These are phyloP conservation scores for Emergomyces africanus DNA, from an alignment of 2,329 filamentous ascomycete species.

Conservation along the genomic window DNA sequence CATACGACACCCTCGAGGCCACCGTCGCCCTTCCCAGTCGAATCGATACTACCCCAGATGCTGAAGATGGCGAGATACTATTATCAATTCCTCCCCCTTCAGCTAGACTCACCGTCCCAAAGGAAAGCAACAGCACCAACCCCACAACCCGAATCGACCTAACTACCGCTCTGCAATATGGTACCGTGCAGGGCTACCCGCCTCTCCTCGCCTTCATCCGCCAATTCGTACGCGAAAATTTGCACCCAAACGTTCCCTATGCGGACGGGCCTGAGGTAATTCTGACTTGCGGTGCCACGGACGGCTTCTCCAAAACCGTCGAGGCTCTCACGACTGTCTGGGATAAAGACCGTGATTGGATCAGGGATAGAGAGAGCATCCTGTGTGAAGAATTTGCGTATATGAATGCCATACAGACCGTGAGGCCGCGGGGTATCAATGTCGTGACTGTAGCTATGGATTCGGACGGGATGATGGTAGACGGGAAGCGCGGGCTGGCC, in stretches of 20 bases:
- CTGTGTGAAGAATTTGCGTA: constrained; percentile 73
- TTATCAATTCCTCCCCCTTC: constrained; percentile 18
- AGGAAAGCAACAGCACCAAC: constrained; percentile 47
- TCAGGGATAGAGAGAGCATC: constrained; percentile 59
- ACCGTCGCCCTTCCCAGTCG: constrained; percentile 61
- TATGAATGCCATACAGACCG: constrained; percentile 59
- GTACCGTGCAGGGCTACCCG: constrained; percentile 67
- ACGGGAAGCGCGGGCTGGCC: constrained; percentile 58
- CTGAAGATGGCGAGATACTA: constrained; percentile 23
- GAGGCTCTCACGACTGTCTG: constrained; percentile 66
- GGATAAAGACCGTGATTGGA: constrained; percentile 53
- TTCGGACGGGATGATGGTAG: constrained; percentile 62
- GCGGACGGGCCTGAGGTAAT: constrained; percentile 62
- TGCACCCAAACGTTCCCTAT: constrained; percentile 76
- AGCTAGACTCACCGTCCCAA: constrained; percentile 57
- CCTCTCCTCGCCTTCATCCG: constrained; percentile 65
- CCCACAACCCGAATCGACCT: constrained; percentile 63
- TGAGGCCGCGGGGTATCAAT: constrained; percentile 56
- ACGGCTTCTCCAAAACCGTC: constrained; percentile 69
- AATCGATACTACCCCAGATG: constrained; percentile 31
- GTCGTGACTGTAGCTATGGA: constrained; percentile 65
- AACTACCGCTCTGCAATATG: constrained; percentile 74
- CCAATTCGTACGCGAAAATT: constrained; percentile 60
- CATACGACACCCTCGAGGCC: constrained; percentile 81
- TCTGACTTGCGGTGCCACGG: constrained; percentile 69